These are phyloP conservation scores for Neurospora sp. DNA, from an alignment of 495 filamentous ascomycete genomes.

Conservation along the genomic window DNA sequence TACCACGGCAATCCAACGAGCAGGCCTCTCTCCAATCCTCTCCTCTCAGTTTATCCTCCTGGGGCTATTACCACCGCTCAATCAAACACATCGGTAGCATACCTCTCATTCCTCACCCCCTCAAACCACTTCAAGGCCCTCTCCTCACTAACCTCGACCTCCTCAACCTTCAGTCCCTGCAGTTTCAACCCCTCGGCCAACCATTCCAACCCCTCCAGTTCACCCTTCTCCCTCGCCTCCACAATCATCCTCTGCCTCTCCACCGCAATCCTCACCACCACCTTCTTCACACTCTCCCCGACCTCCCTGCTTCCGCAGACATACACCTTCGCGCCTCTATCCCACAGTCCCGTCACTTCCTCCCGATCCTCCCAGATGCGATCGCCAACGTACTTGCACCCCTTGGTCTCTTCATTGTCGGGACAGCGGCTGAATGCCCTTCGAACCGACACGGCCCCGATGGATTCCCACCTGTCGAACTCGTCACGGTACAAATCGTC, in stretches of 20 bases:
- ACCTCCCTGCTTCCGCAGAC: conserved; percentile 57
- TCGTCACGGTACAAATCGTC: conserved; percentile 56
- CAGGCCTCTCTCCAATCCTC: too few species aligned
- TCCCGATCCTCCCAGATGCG: conserved; percentile 41
- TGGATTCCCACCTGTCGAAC: conserved; percentile 44
- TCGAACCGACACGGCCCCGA: conserved; percentile 48
- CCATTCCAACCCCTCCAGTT: conserved; percentile 41
- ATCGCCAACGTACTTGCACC: conserved; percentile 54
- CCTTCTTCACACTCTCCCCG: conserved; percentile 46
- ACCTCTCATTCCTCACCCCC: conserved; percentile 47
- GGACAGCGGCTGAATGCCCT: conserved; percentile 42
- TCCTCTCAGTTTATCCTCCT: too few species aligned
- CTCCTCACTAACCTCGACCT: conserved; percentile 27
- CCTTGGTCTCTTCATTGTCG: conserved; percentile 19
- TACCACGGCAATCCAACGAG: too few species aligned
- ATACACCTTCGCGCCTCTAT: conserved; percentile 50
- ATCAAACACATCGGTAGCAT: conserved; percentile 61
- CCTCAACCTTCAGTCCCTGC: conserved; percentile 8
- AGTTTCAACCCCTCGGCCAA: conserved; percentile 43
- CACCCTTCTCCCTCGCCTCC: conserved; percentile 16
- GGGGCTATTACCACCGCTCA: conserved; percentile 9
- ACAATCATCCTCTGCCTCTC: conserved; percentile 38
- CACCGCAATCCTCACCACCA: conserved; percentile 33
- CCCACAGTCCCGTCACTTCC: conserved; percentile 44
- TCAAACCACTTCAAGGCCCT: conserved; percentile 42